These are phyloP conservation scores for Blastobotrys proliferans DNA, from an alignment of 1,139 yeast species.

Conservation along the genomic window DNA sequence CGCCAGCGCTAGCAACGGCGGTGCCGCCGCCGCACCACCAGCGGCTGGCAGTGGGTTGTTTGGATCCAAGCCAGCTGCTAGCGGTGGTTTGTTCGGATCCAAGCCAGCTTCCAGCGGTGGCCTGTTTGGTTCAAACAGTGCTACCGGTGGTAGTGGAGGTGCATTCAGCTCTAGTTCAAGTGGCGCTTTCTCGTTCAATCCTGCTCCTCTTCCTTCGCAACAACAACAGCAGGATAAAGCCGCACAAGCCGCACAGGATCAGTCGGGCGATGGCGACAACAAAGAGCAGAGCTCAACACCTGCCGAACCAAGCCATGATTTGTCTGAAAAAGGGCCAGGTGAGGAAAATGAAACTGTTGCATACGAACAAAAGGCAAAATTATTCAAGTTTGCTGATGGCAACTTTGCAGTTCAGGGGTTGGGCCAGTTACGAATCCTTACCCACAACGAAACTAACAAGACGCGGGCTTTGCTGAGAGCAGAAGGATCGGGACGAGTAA, in stretches of 20 bases:
- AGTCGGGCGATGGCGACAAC: constrained; percentile 17
- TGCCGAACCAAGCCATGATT: constrained; percentile 30
- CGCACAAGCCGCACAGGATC: constrained; percentile 18
- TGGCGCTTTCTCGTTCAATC: constrained; percentile 8
- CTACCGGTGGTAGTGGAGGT: background rate
- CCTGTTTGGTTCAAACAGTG: background rate
- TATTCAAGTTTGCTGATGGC: constrained; percentile 49
- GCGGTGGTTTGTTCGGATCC: background rate
- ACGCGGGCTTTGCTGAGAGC: constrained; percentile 76
- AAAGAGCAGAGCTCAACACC: constrained; percentile 17
- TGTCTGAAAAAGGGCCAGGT: constrained; percentile 58
- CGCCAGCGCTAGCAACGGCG: constrained; percentile 1
- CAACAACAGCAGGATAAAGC: constrained; percentile 12
- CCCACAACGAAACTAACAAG: constrained; percentile 54
- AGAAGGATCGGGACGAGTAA: constrained; percentile 81
- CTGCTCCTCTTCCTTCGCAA: constrained; percentile 13
- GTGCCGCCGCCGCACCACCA: background rate
- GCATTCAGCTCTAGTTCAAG: background rate
- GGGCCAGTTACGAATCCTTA: constrained; percentile 75
- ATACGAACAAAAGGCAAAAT: constrained; percentile 66
- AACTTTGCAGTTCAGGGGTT: constrained; percentile 51
- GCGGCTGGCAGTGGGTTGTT: constrained; percentile 1
- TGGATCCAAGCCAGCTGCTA: constrained; percentile 7
- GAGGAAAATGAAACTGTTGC: constrained; percentile 75
- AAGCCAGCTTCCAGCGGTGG: background rate